phyloP scores from a whole-genome alignment of 2,329 filamentous ascomycete genomes.

The Celoporthe dispersa region DNA sequence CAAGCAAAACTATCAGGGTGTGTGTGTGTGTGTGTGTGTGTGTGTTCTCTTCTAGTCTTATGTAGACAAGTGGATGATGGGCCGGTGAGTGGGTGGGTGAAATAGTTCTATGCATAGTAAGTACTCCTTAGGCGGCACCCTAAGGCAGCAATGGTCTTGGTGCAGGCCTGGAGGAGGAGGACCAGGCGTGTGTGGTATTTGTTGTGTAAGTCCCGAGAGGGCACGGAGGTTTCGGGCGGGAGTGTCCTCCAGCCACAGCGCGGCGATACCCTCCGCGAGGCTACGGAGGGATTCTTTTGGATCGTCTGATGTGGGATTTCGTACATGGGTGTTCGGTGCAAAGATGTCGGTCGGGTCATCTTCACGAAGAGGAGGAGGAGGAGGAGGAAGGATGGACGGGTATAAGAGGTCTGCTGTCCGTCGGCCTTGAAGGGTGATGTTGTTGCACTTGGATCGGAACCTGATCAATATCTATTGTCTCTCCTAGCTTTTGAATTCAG shows the following conservation, averaged over 20 bases:
- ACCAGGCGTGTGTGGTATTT: background rate
- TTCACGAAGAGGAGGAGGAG: background rate
- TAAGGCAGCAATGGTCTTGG: background rate
- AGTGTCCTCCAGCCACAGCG: conserved; percentile 19
- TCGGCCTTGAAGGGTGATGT: background rate
- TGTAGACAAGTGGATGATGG: too few relatives aligned
- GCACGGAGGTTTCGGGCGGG: conserved; percentile 20
- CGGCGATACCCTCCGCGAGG: conserved; percentile 2
- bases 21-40: too few relatives aligned
- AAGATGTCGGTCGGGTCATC: background rate
- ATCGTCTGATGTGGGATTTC: background rate
- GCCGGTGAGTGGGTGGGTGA: background rate
- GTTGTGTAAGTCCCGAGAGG: conserved; percentile 18
- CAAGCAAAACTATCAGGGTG: too few relatives aligned
- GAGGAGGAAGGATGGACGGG: background rate
- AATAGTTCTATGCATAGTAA: background rate
- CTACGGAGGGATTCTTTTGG: background rate
- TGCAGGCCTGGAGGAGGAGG: background rate
- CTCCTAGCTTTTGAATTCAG: background rate
- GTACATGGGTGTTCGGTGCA: background rate
- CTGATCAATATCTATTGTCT: background rate
- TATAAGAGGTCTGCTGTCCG: background rate
- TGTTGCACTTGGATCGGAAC: background rate
- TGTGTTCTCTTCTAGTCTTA: too few relatives aligned
- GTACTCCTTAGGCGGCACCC: too few relatives aligned